A percentile compares a stretch with the other conserved stretches of the same genome.
phyloP scores from a whole-genome alignment of 1,284 basidiomycete species.

The Exsudoporus floridanus region DNA sequence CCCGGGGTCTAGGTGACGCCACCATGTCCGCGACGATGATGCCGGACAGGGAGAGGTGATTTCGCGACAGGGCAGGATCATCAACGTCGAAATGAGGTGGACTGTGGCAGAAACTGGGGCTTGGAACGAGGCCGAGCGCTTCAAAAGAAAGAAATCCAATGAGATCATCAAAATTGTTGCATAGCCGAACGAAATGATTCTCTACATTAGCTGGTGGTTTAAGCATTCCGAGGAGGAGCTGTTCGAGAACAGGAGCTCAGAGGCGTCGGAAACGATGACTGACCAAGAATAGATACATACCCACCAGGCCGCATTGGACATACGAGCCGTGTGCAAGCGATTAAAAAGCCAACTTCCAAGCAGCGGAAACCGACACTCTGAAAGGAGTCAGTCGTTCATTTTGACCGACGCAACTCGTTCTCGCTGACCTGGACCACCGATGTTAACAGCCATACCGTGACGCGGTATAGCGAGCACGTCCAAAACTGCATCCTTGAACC shows the following conservation, averaged over 20 bases:
- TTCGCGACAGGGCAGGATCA: slow-evolving; percentile 15
- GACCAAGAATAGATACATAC: slow-evolving; percentile 18
- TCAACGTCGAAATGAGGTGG: not conserved
- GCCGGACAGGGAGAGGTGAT: slow-evolving; percentile 31
- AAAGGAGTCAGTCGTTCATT: not conserved
- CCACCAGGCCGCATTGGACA: slow-evolving; percentile 35
- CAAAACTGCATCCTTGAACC: slow-evolving; percentile 33
- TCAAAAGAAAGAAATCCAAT: slow-evolving; percentile 30
- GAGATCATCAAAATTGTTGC: slow-evolving; percentile 35
- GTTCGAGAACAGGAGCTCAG: not conserved
- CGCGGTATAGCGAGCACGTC: slow-evolving; percentile 29
- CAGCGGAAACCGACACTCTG: slow-evolving; percentile 17
- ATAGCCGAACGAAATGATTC: slow-evolving; percentile 35
- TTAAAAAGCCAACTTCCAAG: slow-evolving; percentile 36
- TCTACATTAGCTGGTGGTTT: slow-evolving; percentile 23
- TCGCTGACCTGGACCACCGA: slow-evolving; percentile 11
- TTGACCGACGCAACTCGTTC: not conserved
- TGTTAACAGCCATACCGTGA: slow-evolving; percentile 11
- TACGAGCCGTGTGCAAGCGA: slow-evolving; percentile 15
- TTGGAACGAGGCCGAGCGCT: slow-evolving; percentile 21
- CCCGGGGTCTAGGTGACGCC: not conserved
- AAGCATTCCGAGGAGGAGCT: slow-evolving; percentile 5
- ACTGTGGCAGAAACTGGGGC: slow-evolving; percentile 16
- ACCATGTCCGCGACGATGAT: slow-evolving; percentile 27
- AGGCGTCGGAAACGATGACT: not conserved